Evolutionary conservation across 139 green algal species (phyloP), one percentile per base, ranked within the genome.

Genomic region (Chlamydomonas incerta): DNA sequence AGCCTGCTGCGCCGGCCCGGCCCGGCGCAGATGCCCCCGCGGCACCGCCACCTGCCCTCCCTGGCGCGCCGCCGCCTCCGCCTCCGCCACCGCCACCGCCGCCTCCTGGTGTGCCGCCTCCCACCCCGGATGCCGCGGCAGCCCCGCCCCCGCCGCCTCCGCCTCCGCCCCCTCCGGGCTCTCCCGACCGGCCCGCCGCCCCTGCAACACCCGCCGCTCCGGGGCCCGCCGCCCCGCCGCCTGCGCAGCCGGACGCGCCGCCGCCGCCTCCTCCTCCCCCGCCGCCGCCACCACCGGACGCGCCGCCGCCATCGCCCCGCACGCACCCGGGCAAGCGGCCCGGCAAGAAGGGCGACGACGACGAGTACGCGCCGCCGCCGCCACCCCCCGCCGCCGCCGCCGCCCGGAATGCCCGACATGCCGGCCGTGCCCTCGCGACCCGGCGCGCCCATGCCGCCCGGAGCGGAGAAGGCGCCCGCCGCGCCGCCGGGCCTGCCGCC

Each of bases 331-430:
- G 15, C 69, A 74, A 29, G 2, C 41, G 14, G 47, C 72, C 41
- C 41, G 41, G 41, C 41, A 50, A 50, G 41, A 50, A 50, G 41
- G 41, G 41, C 8, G n/a, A 20, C 29, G 50, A 66, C 29, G 18
- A 29, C 8, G 47, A 41, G 46, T 34, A 24, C 47, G 72, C 33
- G 18, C 17, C 34, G 0, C 3, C 15, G 2, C 17, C 72, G 50
- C 72, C 74, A 21, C 33, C 74, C n/a, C 0, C 74, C 74, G 33
- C 74, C 74, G 33, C 72, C 72, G 13, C 72, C 72, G n/a, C 72
- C 72, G 41, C 72, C 72, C 29, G 46, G 50, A 14, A 80, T 50
- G 10, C 72, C 72, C 34, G 72, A 80, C 31, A 46, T 80, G 50
- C 72, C 72, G 1, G 28, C 71, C 4, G 31, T 33, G 18, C 29